These are phyloP conservation scores for Epichloe typhina DNA, from an alignment of 2,329 filamentous ascomycete species.

Conservation along the genomic window DNA sequence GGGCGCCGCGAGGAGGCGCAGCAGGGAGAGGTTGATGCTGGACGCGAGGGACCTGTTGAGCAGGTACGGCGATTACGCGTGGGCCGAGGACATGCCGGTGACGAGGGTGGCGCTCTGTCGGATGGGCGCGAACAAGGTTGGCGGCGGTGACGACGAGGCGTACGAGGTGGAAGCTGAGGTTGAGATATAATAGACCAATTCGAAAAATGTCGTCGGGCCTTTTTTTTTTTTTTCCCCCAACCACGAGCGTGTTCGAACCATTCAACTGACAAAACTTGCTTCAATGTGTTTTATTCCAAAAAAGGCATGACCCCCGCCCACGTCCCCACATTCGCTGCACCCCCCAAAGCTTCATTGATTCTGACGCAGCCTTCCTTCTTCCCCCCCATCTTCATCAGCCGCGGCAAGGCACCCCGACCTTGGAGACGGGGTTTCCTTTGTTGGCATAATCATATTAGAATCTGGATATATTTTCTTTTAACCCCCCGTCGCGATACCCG, in stretches of 20 bases:
- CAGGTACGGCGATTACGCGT: constrained; percentile 50
- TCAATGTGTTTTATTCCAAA: too few species aligned
- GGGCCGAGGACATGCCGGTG: constrained; percentile 56
- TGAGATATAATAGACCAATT: neutral
- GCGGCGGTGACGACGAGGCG: constrained; percentile 34
- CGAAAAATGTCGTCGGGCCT: too few species aligned
- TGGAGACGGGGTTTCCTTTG: neutral
- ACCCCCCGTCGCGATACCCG: neutral
- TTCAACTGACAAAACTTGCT: too few species aligned
- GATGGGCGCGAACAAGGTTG: constrained; percentile 67
- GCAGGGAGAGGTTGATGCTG: constrained; percentile 30
- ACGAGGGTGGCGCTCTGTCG: constrained; percentile 65
- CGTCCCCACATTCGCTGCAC: neutral
- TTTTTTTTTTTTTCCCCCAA: too few species aligned
- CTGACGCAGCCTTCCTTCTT: fast-evolving
- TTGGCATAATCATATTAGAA: neutral
- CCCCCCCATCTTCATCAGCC: neutral
- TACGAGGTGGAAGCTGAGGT: constrained; percentile 43
- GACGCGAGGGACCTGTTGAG: constrained; percentile 44
- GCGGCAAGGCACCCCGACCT: neutral
- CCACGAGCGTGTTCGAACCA: too few species aligned
- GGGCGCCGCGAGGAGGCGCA: constrained; percentile 12
- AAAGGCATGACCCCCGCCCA: too few species aligned
- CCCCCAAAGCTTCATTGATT: neutral
- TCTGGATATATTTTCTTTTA: neutral